A percentile compares a stretch with the other conserved stretches of the same genome.
These are phyloP conservation scores for Metschnikowia santaceciliae DNA, from an alignment of 805 yeast genomes.

Conservation along the genomic window DNA sequence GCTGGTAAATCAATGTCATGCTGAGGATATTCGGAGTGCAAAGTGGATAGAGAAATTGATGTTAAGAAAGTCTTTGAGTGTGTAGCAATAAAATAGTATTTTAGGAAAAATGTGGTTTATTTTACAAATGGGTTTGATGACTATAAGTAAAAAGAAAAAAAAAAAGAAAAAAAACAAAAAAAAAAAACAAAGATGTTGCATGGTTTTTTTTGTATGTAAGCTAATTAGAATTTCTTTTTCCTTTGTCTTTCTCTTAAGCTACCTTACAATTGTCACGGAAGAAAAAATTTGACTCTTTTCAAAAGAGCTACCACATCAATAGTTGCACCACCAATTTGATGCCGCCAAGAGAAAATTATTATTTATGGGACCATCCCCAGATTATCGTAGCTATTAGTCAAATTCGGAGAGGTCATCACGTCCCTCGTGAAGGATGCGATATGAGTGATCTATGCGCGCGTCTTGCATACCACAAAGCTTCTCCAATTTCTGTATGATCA, in stretches of 20 bases:
- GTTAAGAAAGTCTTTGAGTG: background rate
- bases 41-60: background rate
- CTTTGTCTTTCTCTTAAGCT: background rate
- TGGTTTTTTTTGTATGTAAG: conserved; percentile 8
- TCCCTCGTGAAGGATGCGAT: background rate
- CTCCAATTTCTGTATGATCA: background rate
- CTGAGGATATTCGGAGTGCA: background rate
- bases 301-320: background rate
- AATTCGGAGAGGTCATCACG: conserved; percentile 2
- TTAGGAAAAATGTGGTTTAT: background rate
- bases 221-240: conserved; percentile 15
- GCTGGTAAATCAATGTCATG: conserved; percentile 33
- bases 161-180: conserved; percentile 7
- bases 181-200: conserved; percentile 13
- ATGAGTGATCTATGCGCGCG: conserved; percentile 7
- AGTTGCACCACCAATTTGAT: background rate
- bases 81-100: background rate
- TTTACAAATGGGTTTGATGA: conserved; percentile 2
- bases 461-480: background rate
- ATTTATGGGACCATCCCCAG: background rate
- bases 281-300: background rate
- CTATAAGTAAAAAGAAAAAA: conserved; percentile 9
- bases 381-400: background rate
- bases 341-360: background rate
- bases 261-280: background rate